Conservation (phyloP, 257 asterid species). For the Ehretia macrophylla region DNA sequence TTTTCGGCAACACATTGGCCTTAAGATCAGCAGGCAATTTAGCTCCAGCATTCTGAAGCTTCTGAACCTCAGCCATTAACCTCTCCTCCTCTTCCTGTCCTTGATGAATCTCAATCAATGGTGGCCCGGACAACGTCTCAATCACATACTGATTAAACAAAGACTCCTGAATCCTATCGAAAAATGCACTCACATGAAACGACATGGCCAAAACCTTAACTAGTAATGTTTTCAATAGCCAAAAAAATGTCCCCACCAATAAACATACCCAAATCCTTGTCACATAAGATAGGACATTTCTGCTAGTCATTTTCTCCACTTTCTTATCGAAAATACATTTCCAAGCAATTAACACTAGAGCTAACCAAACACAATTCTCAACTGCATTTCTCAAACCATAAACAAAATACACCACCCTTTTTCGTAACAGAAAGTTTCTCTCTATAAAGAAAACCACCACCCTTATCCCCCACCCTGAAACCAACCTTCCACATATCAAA, state of each 20-base stretch:
- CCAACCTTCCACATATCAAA: slow-evolving; percentile 66
- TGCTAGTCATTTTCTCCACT: slow-evolving; percentile 39
- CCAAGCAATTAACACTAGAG: slow-evolving; percentile 79
- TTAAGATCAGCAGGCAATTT: slow-evolving; percentile 63
- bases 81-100: slow-evolving; percentile 77
- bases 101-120: slow-evolving; percentile 52
- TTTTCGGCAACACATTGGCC: slow-evolving; percentile 47
- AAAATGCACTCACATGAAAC: slow-evolving; percentile 76
- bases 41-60: slow-evolving; percentile 76
- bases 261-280: slow-evolving; percentile 77
- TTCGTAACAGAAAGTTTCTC: slow-evolving; percentile 58
- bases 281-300: slow-evolving; percentile 45
- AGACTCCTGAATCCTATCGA: slow-evolving; percentile 78
- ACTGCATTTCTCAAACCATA: slow-evolving; percentile 80
- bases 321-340: slow-evolving; percentile 58
- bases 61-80: slow-evolving; percentile 64
- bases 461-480: slow-evolving; percentile 80
- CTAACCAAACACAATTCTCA: slow-evolving; percentile 80
- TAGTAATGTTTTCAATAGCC: slow-evolving; percentile 70
- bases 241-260: slow-evolving; percentile 64
- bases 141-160: slow-evolving; percentile 78
- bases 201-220: slow-evolving; percentile 84
- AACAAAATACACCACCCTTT: slow-evolving; percentile 73
- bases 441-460: slow-evolving; percentile 61
- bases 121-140: slow-evolving; percentile 68